Evolutionary conservation across 1,139 yeast species (phyloP), one percentile per base, ranked within the genome.

Genomic region (Yamadazyma epiphylla): DNA sequence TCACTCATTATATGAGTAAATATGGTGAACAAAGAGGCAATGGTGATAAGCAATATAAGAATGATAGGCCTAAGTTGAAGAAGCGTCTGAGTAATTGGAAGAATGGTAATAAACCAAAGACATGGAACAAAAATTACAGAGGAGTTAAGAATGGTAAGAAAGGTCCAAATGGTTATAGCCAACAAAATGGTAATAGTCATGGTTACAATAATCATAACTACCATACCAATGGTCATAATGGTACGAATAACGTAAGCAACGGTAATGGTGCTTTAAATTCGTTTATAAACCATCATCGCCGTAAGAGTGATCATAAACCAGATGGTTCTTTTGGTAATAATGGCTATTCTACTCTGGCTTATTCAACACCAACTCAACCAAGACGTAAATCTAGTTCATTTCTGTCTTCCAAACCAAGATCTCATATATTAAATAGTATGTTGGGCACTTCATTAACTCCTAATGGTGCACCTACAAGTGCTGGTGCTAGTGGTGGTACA

Each of bases 1-100:
- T 78, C 44, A 75, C 74, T 40, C 81, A 78, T 44, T 81, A 80
- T 48, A 72, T 81, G 81, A 86, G 77, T 43, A 81, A 80, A 43
- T 77, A 77, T 39, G 76, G 77, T 23, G 77, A 66, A 38, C 20
- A 17, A 52, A 60, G 41, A 46, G 33, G 16, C 31, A 25, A 3
- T 32, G 38, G 38, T 11, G 33, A 39, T 21, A n/a, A n/a, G n/a
- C n/a, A n/a, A n/a, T n/a, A n/a, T n/a, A 36, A 36, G 13, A 33
- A 39, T 33, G 42, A 43, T 28, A 34, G 42, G 32, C 34, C 39
- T 34, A 39, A 29, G 39, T 37, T 29, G 35, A 42, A 28, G 39
- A 43, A 28, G 21, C 29, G 36, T 19, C 33, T 42, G n/a, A 53
- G 56, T 39, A 55, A 57, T 19, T 53, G 64, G 63, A 54, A 51